Evolutionary conservation across 2,329 filamentous ascomycete genomes (phyloP).

Genomic region (Neocatenulostroma microsporum): DNA sequence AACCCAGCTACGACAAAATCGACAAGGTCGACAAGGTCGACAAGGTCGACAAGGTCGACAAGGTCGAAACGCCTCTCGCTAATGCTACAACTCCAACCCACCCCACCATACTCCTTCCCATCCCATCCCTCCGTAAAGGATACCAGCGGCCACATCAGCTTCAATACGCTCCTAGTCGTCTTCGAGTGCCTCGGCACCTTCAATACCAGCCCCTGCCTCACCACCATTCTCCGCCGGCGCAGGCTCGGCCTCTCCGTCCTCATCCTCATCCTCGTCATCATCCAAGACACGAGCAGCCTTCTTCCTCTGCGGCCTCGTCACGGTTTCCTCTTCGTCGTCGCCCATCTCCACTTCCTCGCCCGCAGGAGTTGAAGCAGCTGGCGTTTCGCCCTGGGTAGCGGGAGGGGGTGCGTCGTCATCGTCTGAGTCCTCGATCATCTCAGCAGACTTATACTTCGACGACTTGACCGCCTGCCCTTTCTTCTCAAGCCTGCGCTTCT

Average conservation of each 20-base stretch:
- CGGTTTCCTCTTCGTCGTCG: slow-evolving; percentile 23
- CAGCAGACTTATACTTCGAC: slow-evolving; percentile 74
- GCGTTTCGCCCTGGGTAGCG: slow-evolving; percentile 11
- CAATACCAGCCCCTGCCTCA: too few relatives aligned
- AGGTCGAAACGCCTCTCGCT: too few relatives aligned
- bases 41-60: too few relatives aligned
- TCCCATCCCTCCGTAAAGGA: too few relatives aligned
- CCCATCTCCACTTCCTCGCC: slow-evolving; percentile 20
- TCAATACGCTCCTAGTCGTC: too few relatives aligned
- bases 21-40: too few relatives aligned
- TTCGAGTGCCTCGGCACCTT: too few relatives aligned
- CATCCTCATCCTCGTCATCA: slow-evolving; percentile 30
- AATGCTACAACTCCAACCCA: too few relatives aligned
- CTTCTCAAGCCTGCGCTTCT: slow-evolving; percentile 53
- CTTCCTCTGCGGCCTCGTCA: slow-evolving; percentile 18
- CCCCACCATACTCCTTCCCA: too few relatives aligned
- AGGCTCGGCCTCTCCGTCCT: slow-evolving; percentile 17
- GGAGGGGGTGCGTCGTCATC: slow-evolving; percentile 37
- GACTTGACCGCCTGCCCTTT: slow-evolving; percentile 36
- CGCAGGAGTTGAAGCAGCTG: slow-evolving; percentile 19
- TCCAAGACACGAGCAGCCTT: slow-evolving; percentile 27
- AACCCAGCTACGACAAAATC: too few relatives aligned
- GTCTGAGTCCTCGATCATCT: slow-evolving; percentile 73
- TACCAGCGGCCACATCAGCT: too few relatives aligned
- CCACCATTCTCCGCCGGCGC: neutral